Evolutionary conservation across 768 basidiomycete genomes (phyloP).

Genomic region (Tulasnella sp.): DNA sequence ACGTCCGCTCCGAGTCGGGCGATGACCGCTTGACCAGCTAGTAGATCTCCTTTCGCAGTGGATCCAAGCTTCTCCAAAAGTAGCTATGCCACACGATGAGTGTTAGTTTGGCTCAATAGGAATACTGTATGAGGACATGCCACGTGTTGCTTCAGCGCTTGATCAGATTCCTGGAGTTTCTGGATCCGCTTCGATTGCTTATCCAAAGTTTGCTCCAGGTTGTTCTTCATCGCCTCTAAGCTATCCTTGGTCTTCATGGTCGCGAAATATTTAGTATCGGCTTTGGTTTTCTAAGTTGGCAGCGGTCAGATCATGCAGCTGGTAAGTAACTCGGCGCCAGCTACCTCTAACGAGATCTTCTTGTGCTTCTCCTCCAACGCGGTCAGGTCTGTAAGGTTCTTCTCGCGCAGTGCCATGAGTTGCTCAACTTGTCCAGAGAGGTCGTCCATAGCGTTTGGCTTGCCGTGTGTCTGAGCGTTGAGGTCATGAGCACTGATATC

Average conservation of each 20-base stretch:
- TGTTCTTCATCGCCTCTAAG: slow-evolving; percentile 63
- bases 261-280: slow-evolving; percentile 88
- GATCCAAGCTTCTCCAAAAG: slow-evolving; percentile 34
- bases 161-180: slow-evolving; percentile 50
- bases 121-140: slow-evolving; percentile 38
- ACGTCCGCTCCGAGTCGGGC: background rate
- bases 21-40: background rate
- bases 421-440: slow-evolving; percentile 48
- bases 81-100: slow-evolving; percentile 23
- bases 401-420: slow-evolving; percentile 36
- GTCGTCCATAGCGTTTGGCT: slow-evolving; percentile 42
- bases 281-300: slow-evolving; percentile 69
- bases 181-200: slow-evolving; percentile 57
- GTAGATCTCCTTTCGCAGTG: background rate
- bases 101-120: background rate
- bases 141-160: slow-evolving; percentile 44
- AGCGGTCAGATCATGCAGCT: slow-evolving; percentile 3
- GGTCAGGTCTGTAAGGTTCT: slow-evolving; percentile 74
- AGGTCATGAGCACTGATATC: background rate
- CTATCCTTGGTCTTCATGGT: slow-evolving; percentile 85
- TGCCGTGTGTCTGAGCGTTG: background rate
- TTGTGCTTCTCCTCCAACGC: slow-evolving; percentile 59
- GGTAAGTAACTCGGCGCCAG: no score
- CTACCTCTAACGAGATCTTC: slow-evolving; percentile 59
- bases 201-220: slow-evolving; percentile 42